A percentile compares a stretch with the other conserved stretches of the same genome.
Evolutionary conservation across 2,329 filamentous ascomycete genomes (phyloP).

Genomic region (Tolypocladium amazonense): DNA sequence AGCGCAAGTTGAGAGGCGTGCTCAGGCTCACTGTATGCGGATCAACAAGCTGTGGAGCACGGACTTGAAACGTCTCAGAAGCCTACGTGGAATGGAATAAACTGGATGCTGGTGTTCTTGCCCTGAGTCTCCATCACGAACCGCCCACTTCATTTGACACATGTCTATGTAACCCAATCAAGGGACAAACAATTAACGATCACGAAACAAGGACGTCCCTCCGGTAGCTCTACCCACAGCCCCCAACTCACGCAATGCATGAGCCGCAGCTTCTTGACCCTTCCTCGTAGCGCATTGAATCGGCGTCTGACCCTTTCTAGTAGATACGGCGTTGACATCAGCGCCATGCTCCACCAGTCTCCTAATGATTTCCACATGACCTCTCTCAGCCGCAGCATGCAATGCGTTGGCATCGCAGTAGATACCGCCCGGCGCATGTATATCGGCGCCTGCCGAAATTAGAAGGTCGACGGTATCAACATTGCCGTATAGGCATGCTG

Average conservation of each 20-base stretch:
- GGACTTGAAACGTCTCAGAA: too few relatives aligned
- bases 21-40: neutral
- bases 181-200: neutral
- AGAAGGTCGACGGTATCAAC: neutral
- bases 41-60: neutral
- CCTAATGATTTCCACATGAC: neutral
- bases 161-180: neutral
- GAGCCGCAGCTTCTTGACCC: neutral
- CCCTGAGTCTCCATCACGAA: too few relatives aligned
- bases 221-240: neutral
- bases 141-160: neutral
- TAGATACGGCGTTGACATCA: neutral
- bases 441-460: neutral
- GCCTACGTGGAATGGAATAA: too few relatives aligned
- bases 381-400: neutral
- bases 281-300: neutral
- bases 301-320: neutral
- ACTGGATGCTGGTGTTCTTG: too few relatives aligned
- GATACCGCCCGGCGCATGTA: neutral
- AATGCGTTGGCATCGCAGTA: neutral
- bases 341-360: neutral
- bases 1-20: neutral
- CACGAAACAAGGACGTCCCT: neutral
- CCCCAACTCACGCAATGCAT: neutral
- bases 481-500: neutral